Evolutionary conservation across 306 rosid species (phyloP).

Genomic region (Trifolium repens): DNA sequence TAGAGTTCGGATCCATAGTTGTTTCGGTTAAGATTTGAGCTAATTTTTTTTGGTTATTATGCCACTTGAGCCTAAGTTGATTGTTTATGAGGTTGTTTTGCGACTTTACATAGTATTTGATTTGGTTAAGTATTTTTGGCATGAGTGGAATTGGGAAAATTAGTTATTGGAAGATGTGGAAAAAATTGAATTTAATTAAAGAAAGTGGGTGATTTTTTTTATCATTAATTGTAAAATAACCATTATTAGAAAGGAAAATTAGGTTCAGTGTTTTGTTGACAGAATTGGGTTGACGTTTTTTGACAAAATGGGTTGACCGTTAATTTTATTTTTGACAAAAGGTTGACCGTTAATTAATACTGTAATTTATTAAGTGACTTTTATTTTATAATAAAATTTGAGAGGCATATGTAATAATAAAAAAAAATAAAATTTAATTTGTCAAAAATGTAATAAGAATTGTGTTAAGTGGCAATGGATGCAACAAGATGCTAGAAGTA

Average conservation of each 20-base stretch:
- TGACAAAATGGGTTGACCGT: not conserved
- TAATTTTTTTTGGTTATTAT: too few relatives aligned
- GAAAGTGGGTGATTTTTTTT: not conserved
- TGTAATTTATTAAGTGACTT: too few relatives aligned
- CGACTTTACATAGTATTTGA: not conserved
- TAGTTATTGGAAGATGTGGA: not conserved
- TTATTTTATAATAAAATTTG: too few relatives aligned
- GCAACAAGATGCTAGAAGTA: not conserved
- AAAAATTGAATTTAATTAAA: not conserved
- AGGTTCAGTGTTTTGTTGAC: not conserved
- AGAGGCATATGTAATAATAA: conserved; percentile 2
- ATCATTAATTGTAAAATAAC: not conserved
- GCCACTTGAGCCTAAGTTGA: too few relatives aligned
- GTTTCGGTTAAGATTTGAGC: too few relatives aligned
- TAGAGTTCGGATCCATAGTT: too few relatives aligned
- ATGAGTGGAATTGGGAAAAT: conserved; percentile 6
- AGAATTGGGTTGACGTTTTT: not conserved
- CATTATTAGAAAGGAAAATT: not conserved
- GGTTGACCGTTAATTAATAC: too few relatives aligned
- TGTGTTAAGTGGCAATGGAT: not conserved
- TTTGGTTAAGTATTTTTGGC: conserved; percentile 23
- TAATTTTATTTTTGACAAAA: too few relatives aligned
- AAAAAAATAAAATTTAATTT: too few relatives aligned
- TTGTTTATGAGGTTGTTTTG: not conserved
- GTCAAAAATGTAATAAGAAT: too few relatives aligned